Conservation (phyloP, 1,284 basidiomycete species). For the Calocybe gambosa region DNA sequence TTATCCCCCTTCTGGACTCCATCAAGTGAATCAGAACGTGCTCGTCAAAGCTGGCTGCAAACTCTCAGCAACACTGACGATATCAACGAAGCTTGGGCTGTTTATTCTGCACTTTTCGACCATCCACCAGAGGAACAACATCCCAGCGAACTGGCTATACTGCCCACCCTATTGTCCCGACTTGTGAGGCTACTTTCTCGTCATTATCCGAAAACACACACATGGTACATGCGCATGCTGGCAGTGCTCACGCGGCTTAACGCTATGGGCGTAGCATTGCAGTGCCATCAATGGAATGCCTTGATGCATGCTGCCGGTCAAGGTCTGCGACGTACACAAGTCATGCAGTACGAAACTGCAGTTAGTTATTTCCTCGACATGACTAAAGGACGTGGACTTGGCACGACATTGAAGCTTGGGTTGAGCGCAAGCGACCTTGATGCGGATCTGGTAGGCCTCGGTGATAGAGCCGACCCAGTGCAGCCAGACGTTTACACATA, state of each 20-base stretch:
- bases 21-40: conserved; percentile 14
- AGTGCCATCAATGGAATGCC: conserved; percentile 66
- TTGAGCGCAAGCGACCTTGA: conserved; percentile 8
- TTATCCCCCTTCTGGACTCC: conserved; percentile 2
- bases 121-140: conserved; percentile 25
- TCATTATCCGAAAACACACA: conserved; percentile 48
- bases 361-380: conserved; percentile 57
- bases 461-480: conserved; percentile 12
- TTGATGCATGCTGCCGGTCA: conserved; percentile 64
- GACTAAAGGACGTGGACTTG: conserved; percentile 38
- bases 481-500: conserved; percentile 62
- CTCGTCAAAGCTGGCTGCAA: conserved; percentile 23
- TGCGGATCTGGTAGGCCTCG: not conserved
- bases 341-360: conserved; percentile 54
- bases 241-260: conserved; percentile 55
- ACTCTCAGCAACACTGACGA: conserved; percentile 35
- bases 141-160: conserved; percentile 25
- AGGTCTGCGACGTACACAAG: conserved; percentile 51
- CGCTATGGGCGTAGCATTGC: conserved; percentile 42
- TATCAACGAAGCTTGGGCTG: conserved; percentile 50
- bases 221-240: conserved; percentile 54
- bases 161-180: conserved; percentile 51
- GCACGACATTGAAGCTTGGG: conserved; percentile 31
- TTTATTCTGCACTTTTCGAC: conserved; percentile 41
- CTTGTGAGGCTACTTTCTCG: conserved; percentile 49